Evolutionary conservation across 1,284 basidiomycete genomes (phyloP).

Genomic region (Malassezia brasiliensis): DNA sequence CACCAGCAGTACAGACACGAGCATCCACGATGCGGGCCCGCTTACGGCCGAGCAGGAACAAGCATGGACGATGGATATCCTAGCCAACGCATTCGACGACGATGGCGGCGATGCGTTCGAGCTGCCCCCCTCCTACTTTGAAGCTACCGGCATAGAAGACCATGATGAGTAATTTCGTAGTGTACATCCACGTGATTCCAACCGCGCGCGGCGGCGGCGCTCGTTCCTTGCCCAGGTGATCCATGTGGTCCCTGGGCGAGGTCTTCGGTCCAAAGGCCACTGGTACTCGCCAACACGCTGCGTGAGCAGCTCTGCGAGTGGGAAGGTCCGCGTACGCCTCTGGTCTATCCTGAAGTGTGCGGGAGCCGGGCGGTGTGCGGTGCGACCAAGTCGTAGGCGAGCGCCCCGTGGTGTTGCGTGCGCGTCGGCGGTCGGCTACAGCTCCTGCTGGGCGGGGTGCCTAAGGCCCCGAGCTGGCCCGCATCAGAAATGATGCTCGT

Average conservation of each 20-base stretch:
- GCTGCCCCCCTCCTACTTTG: conserved; percentile 40
- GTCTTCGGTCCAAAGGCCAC: conserved; percentile 41
- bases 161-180: conserved; percentile 1
- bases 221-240: background rate
- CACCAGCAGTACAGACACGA: background rate
- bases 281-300: conserved; percentile 36
- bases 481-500: conserved; percentile 18
- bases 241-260: background rate
- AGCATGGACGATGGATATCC: conserved; percentile 17
- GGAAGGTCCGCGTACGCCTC: conserved; percentile 48
- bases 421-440: conserved; percentile 1
- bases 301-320: conserved; percentile 34
- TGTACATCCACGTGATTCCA: conserved; percentile 3
- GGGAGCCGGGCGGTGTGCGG: background rate
- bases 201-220: too few relatives aligned
- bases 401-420: background rate
- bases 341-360: conserved; percentile 18
- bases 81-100: conserved; percentile 13
- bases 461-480: conserved; percentile 17
- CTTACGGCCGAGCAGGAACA: conserved; percentile 13
- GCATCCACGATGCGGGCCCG: conserved; percentile 14
- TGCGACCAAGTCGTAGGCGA: background rate
- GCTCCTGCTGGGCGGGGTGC: conserved; percentile 20
- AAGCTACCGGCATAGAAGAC: conserved; percentile 24
- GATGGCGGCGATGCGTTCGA: conserved; percentile 29